Percentiles rank a stretch among this genome's conserved stretches.
Conservation (phyloP, 2,329 filamentous ascomycete genomes). For the Coniochaeta sp. region DNA sequence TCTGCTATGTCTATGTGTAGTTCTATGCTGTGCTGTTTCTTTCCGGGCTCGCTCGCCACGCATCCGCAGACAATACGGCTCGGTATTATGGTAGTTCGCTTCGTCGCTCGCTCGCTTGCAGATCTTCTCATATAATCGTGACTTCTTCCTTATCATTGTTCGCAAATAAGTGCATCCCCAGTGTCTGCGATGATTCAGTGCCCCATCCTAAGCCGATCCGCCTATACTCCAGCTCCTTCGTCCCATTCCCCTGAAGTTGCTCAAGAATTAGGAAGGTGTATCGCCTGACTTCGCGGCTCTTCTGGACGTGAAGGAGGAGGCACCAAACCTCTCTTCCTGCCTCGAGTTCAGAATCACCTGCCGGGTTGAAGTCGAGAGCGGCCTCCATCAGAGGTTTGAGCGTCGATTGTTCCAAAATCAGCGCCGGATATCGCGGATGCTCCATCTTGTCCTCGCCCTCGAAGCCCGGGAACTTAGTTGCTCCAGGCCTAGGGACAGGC, state of each 20-base stretch:
- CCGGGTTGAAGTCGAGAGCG: neutral
- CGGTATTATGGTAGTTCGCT: too few relatives aligned
- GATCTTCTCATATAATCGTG: neutral
- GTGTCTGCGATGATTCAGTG: neutral
- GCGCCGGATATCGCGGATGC: neutral
- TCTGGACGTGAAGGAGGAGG: neutral
- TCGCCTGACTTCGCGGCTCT: neutral
- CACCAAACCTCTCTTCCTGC: neutral
- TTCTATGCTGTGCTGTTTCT: neutral
- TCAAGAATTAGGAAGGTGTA: neutral
- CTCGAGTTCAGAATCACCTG: neutral
- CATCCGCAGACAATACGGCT: too few relatives aligned
- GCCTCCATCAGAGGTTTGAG: neutral
- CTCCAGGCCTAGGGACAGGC: neutral
- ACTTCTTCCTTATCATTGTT: neutral
- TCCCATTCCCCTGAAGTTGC: neutral
- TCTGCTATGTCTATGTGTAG: constrained; percentile 21
- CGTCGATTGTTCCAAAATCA: neutral
- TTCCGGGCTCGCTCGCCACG: too few relatives aligned
- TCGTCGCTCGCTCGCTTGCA: too few relatives aligned
- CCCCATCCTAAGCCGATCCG: neutral
- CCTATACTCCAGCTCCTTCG: neutral
- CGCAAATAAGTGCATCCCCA: neutral
- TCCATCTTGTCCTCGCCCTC: neutral
- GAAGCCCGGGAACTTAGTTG: neutral